Evolutionary conservation across 1,139 yeast genomes (phyloP), one percentile per base, ranked within the genome.

Genomic region (Arxiozyma bovina): DNA sequence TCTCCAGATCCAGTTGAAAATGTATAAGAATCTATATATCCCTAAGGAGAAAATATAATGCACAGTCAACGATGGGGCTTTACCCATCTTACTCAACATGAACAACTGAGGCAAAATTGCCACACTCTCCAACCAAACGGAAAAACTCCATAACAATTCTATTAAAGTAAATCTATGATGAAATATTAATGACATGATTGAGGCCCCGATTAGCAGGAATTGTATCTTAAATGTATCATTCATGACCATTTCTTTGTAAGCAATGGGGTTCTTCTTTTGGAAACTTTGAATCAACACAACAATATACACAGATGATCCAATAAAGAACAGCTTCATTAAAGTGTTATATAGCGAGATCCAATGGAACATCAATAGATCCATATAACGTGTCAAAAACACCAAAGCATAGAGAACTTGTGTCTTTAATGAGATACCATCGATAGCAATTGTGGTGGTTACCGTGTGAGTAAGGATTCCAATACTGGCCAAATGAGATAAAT

Each of bases 1-100:
- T 70, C 98, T 82, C 78, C 90, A 91, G 62, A 90, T 72, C 99
- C 99, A 93, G 73, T 91, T 93, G 61, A 96, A 94, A 62, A 93
- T 82, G 71, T 93, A 93, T 55, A 93, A 76, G 0, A 90, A 87
- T 62, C 99, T 79, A 75, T 93, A 93, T 9, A 85, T 62, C 18
- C 99, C 99, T 67, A 93, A 76, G 1, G 98, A 96, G 70, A 91
- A 90, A 60, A 93, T 88, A 71, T 93, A 93, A 70, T 93, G 97
- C 53, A 87, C 80, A 18, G 98, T 93, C 65, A 93, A 76, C 58
- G 87, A 80, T 69, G 87, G 87, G 1, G 97, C 94, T 65, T 87
- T 87, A 18, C 97, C 97, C 1, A 94, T 83, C 62, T 87, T 85
- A 67, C 91, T 96, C 57, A 93, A 77, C 79, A 93, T 81, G 70